Conservation (phyloP, 73 alveolate species). For the Paramecium biaurelia region DNA sequence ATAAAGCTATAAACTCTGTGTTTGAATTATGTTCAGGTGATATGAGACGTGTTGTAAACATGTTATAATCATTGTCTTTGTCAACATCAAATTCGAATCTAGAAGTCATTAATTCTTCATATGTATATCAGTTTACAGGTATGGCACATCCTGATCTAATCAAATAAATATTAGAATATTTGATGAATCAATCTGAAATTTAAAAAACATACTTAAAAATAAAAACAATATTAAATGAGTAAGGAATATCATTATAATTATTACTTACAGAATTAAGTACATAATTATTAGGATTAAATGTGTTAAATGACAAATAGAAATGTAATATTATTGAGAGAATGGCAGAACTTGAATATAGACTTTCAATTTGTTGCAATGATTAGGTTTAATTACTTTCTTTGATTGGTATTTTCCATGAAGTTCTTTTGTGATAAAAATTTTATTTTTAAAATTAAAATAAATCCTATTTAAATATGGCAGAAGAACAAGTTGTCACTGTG, state of each 20-base stretch:
- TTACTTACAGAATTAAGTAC: slow-evolving; percentile 74
- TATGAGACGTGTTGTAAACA: slow-evolving; percentile 87
- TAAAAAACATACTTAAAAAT: neutral
- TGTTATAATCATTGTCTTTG: slow-evolving; percentile 77
- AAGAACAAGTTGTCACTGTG: slow-evolving; percentile 29
- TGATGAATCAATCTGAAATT: neutral
- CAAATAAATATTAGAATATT: neutral
- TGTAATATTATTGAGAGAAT: slow-evolving; percentile 68
- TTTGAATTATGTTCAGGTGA: slow-evolving; percentile 91
- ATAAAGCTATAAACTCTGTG: slow-evolving; percentile 75
- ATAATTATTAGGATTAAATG: slow-evolving; percentile 52
- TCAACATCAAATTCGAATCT: neutral
- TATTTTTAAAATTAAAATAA: neutral
- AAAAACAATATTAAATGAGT: slow-evolving; percentile 37
- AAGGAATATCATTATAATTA: slow-evolving; percentile 72
- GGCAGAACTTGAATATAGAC: slow-evolving; percentile 82
- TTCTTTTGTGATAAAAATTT: neutral
- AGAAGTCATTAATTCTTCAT: neutral
- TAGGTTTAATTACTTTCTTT: slow-evolving; percentile 72
- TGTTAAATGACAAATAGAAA: slow-evolving; percentile 62
- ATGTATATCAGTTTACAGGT: neutral
- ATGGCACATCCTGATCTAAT: slow-evolving; percentile 17
- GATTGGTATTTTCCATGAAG: slow-evolving; percentile 79
- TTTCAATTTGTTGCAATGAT: slow-evolving; percentile 79
- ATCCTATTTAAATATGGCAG: slow-evolving; percentile 33